phyloP scores from a whole-genome alignment of 2,329 filamentous ascomycete genomes.

The Aureobasidium sp. region DNA sequence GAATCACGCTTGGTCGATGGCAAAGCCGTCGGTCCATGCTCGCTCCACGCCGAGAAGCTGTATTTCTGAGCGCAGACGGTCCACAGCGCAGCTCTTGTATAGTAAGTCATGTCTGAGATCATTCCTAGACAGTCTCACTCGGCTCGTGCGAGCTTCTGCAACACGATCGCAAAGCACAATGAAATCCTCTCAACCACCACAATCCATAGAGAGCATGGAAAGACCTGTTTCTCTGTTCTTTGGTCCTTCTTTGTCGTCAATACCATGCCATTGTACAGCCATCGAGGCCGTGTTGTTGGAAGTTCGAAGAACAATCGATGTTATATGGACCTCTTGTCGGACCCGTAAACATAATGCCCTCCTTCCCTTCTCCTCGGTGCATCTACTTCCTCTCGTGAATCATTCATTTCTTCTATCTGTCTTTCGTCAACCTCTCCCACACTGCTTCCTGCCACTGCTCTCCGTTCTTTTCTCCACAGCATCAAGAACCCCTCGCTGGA shows the following conservation, averaged over 20 bases:
- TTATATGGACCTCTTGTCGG: background rate
- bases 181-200: background rate
- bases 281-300: background rate
- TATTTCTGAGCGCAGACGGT: background rate
- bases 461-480: background rate
- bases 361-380: background rate
- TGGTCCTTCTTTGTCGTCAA: background rate
- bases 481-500: background rate
- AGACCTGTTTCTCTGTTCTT: background rate
- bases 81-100: background rate
- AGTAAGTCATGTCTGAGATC: background rate
- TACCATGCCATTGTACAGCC: background rate
- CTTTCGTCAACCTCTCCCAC: background rate
- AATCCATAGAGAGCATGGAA: background rate
- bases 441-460: background rate
- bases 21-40: background rate
- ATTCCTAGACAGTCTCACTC: background rate
- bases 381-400: background rate
- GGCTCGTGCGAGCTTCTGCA: background rate
- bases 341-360: background rate
- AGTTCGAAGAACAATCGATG: background rate
- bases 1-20: background rate
- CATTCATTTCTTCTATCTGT: background rate
- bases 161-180: background rate
- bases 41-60: background rate